These are phyloP conservation scores for Beauveria scarabaeidicola DNA, from an alignment of 2,329 filamentous ascomycete genomes.

Conservation along the genomic window DNA sequence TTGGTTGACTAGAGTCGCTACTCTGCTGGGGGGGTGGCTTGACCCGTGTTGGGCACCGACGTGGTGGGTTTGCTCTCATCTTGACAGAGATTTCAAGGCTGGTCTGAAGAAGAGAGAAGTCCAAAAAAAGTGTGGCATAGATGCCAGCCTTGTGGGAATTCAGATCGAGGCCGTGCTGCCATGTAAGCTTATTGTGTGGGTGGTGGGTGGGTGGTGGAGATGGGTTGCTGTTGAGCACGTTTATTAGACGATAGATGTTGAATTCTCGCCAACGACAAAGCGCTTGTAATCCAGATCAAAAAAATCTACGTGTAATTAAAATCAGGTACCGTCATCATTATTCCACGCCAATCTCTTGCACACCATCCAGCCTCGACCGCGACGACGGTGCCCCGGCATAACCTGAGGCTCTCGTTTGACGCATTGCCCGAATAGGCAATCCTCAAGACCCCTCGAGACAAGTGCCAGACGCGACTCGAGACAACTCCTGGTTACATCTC, in stretches of 20 bases:
- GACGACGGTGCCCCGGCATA: background rate
- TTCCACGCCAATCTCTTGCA: no score
- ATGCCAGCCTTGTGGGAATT: background rate
- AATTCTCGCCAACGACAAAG: background rate
- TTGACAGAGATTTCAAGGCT: background rate
- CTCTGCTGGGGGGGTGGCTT: background rate
- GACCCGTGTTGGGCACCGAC: background rate
- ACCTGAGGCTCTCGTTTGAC: constrained; percentile 9
- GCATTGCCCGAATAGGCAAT: constrained; percentile 13
- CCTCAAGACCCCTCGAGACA: constrained; percentile 13
- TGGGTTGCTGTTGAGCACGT: background rate
- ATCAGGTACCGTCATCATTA: background rate
- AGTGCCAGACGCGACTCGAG: constrained; percentile 25
- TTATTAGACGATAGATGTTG: background rate
- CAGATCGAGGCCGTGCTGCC: background rate
- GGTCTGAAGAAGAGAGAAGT: background rate
- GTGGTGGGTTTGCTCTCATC: background rate
- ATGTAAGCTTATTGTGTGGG: constrained; percentile 5
- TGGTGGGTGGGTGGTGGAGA: background rate
- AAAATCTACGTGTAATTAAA: background rate
- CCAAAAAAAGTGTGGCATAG: background rate
- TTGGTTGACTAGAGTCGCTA: background rate
- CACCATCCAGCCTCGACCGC: background rate
- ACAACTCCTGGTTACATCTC: constrained; percentile 27
- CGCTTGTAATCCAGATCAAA: background rate